Evolutionary conservation across 768 basidiomycete genomes (phyloP), one percentile per base, ranked within the genome.

Genomic region (Rhodotorula babjevae): DNA sequence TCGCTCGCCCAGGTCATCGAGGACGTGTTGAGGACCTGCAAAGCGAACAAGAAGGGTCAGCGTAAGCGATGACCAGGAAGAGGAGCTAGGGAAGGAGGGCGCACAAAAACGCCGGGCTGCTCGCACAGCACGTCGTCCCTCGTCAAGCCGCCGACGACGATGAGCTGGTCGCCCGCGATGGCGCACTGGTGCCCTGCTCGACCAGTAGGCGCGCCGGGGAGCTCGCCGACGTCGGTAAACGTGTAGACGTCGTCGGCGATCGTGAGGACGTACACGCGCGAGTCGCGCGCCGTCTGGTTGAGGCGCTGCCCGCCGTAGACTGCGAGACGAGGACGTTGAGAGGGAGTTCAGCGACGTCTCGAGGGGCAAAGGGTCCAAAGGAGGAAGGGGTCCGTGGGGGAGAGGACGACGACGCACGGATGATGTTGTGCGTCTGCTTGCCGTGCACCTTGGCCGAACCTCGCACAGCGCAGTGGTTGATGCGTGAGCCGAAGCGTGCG

Each of bases 391-490:
- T n/a, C n/a, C n/a, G 49, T 46, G n/a, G n/a, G 25, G 42, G 19
- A 19, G 12, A 49, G 23, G 42, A 44, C 0, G 3, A 16, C 12
- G 10, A n/a, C 67, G 47, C 56, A 75, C 63, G 27, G 50, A 74
- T 69, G 53, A 75, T 69, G 40, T 77, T 72, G 52, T 73, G 63
- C 18, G 61, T 64, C 23, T 63, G 62, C 15, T 69, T 47, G 18
- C 74, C 77, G 50, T 73, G 46, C 33, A 77, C 74, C 29, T 74
- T 71, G 25, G 74, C 77, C 0, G 56, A 52, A 0, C 61, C 77
- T 29, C 77, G 59, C 0, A 76, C 74, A 16, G 69, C 67, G 64
- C 77, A 77, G 49, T 77, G 77, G 29, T 73, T 73, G 29, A 77
- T 67, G 1, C 74, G 67, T 2, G 69, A 31, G 8, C 57, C 61